These are phyloP conservation scores for Ogataea pignaliae DNA, from an alignment of 805 yeast genomes.

Conservation along the genomic window DNA sequence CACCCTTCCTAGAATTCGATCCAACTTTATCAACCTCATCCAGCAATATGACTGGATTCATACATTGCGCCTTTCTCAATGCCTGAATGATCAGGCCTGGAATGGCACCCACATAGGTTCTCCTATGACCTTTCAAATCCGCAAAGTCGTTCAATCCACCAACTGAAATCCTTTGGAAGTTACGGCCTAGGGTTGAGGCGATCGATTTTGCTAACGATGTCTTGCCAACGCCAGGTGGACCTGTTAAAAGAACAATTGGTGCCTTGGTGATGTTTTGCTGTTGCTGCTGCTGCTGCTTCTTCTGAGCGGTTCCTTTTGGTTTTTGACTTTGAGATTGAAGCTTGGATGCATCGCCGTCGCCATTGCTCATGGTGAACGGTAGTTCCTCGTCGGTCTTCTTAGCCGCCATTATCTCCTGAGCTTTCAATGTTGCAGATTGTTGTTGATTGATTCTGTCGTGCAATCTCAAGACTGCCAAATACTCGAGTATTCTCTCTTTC, in stretches of 20 bases:
- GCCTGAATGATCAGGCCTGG: slow-evolving; percentile 82
- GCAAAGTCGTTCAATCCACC: slow-evolving; percentile 90
- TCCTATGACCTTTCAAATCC: slow-evolving; percentile 84
- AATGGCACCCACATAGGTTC: slow-evolving; percentile 91
- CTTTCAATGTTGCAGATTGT: not conserved
- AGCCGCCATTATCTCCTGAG: slow-evolving; percentile 1
- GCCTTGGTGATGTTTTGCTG: slow-evolving; percentile 31
- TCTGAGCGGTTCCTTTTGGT: not conserved
- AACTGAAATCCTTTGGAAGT: slow-evolving; percentile 73
- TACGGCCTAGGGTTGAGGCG: slow-evolving; percentile 67
- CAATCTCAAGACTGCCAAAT: slow-evolving; percentile 71
- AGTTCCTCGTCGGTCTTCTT: not conserved
- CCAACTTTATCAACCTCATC: slow-evolving; percentile 77
- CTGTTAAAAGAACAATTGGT: slow-evolving; percentile 77
- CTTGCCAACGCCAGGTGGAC: slow-evolving; percentile 94
- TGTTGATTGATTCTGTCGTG: slow-evolving; percentile 25
- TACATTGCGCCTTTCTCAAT: slow-evolving; percentile 64
- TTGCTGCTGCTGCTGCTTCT: no score
- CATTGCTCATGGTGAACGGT: slow-evolving; percentile 4
- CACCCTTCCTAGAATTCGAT: slow-evolving; percentile 44
- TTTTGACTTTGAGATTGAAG: not conserved
- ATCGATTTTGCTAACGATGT: slow-evolving; percentile 82
- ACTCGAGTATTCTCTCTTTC: slow-evolving; percentile 72
- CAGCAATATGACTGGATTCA: slow-evolving; percentile 78
- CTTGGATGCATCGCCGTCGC: not conserved